phyloP scores from a whole-genome alignment of 805 yeast genomes.

The Gaillardinia entomophila region DNA sequence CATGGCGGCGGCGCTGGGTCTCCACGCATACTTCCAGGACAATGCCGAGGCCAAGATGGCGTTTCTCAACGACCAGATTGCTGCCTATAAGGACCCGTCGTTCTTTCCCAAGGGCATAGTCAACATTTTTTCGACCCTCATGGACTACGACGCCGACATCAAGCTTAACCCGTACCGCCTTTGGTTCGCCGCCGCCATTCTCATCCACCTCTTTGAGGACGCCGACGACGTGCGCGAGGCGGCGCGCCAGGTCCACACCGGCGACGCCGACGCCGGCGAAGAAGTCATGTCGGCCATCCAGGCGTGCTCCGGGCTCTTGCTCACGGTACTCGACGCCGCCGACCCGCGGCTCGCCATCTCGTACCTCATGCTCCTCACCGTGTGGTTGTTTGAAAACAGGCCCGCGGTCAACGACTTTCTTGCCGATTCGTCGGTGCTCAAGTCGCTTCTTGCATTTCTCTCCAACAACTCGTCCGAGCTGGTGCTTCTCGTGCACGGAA shows the following conservation, averaged over 20 bases:
- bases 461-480: conserved; percentile 42
- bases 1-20: conserved; percentile 59
- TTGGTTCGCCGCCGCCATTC: conserved; percentile 74
- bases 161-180: conserved; percentile 79
- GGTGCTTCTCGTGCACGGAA: conserved; percentile 59
- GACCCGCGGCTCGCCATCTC: conserved; percentile 79
- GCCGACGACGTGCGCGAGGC: conserved; percentile 42
- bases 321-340: conserved; percentile 50
- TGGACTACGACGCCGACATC: conserved; percentile 62
- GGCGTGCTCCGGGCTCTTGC: conserved; percentile 68
- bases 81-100: conserved; percentile 21
- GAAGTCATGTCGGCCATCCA: conserved; percentile 67
- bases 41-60: conserved; percentile 56
- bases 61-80: conserved; percentile 65
- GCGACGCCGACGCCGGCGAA: conserved; percentile 58
- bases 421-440: conserved; percentile 58
- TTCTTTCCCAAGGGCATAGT: conserved; percentile 36
- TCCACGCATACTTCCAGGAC: conserved; percentile 62
- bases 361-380: conserved; percentile 65
- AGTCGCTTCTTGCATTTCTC: conserved; percentile 62
- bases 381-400: conserved; percentile 75
- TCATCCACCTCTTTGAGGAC: conserved; percentile 58
- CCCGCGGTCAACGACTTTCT: conserved; percentile 72
- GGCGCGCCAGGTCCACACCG: conserved; percentile 47
- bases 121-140: conserved; percentile 63